Base-by-base conservation (phyloP, 768 basidiomycete genomes). In the Lactifluus pinguis region DNA sequence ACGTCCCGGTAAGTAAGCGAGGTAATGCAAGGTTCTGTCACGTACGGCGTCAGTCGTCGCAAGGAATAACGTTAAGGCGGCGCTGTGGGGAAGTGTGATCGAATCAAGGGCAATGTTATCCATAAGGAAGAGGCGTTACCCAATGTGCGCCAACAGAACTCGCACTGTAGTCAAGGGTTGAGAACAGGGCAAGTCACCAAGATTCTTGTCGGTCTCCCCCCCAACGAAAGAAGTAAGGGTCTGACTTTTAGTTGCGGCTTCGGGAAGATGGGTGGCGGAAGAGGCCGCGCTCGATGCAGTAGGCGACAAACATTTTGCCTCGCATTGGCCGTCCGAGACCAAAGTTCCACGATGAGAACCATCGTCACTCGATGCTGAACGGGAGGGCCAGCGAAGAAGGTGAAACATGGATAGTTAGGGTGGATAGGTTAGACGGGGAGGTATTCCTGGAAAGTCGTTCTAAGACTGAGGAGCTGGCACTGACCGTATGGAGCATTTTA, bases 31-130 rank as follows among this genome's bases (percentile, higher is more conserved):
- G 50, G 44, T 60, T 49, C 49, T 54, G 57, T 39, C 61, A 72
- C 85, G 63, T 69, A 92, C 91, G 53, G 87, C 82, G 71, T 92
- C 90, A 6, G 90, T 92, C 11, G 90, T 93, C 3, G 90, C 90
- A 11, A 93, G 83, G 71, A 93, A 93, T 57, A 92, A 71, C 10
- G 89, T 79, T 72, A 92, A 71, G 5, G 88, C 89, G 41, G 88
- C 87, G 49, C 91, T 92, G 68, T 32, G 60, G 52, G 34, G 25
- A 39, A 30, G 47, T 60, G 42, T 59, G 61, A 49, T 17, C 32
- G 15, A 45, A 49, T 53, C 51, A 38, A 64, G n/a, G 17, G 30
- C 39, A 42, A 41, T 29, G 15, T 50, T 32, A 38, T 60, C 48
- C 42, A 39, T 32, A 49, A 17, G 66, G 25, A 50, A 59, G 41